Evolutionary conservation across 257 asterid genomes (phyloP).

Genomic region (Orobanche coerulescens): DNA sequence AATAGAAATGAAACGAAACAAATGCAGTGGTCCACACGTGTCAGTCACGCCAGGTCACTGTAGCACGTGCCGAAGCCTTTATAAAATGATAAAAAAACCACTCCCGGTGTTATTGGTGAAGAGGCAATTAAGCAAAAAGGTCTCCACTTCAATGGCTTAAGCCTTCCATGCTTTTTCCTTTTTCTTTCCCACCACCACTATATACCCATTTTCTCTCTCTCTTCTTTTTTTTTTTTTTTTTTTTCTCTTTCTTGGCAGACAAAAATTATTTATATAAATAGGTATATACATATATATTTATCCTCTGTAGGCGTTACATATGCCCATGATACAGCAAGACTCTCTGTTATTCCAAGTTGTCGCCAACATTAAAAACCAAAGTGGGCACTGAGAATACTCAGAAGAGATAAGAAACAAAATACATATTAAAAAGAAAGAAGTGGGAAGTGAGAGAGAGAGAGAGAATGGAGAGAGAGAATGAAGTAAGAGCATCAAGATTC

Average conservation of each 20-base stretch:
- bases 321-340: slow-evolving; percentile 26
- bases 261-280: not conserved
- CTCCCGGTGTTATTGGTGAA: slow-evolving; percentile 20
- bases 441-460: not conserved
- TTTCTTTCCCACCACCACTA: slow-evolving; percentile 16
- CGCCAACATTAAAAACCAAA: slow-evolving; percentile 18
- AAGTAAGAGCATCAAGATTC: slow-evolving; percentile 53
- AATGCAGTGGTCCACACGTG: slow-evolving; percentile 35
- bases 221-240: slow-evolving; percentile 10
- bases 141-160: not conserved
- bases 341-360: slow-evolving; percentile 27
- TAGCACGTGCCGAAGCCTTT: slow-evolving; percentile 32
- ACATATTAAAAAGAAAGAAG: not conserved
- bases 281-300: not conserved
- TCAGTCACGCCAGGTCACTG: slow-evolving; percentile 22
- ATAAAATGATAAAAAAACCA: slow-evolving; percentile 27
- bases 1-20: too few species aligned
- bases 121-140: slow-evolving; percentile 23
- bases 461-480: slow-evolving; percentile 58
- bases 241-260: not conserved
- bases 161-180: not conserved
- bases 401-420: too few species aligned
- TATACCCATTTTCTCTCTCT: slow-evolving; percentile 7
- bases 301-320: slow-evolving; percentile 14
- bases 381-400: too few species aligned